Percentiles rank a stretch among this genome's conserved stretches.
Conservation (phyloP, 2,329 filamentous ascomycete genomes). For the Blastomyces percursus region DNA sequence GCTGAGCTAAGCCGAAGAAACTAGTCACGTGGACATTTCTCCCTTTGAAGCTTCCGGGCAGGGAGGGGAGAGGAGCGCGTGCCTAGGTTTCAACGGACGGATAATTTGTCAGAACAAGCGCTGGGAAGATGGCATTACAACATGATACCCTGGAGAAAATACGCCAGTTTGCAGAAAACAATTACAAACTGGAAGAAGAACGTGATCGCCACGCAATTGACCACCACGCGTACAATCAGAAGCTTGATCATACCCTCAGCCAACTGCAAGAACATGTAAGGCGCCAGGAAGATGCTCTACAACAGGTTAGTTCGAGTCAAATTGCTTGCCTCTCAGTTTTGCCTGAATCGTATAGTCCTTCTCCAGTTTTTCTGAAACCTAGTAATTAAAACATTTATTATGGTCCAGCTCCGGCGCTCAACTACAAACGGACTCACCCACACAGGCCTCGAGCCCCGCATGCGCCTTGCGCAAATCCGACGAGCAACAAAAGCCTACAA, state of each 20-base stretch:
- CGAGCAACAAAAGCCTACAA: conserved; percentile 55
- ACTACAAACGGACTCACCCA: conserved; percentile 18
- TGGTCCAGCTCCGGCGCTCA: conserved; percentile 6
- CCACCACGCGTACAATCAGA: conserved; percentile 26
- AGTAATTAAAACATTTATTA: neutral
- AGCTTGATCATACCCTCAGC: conserved; percentile 54
- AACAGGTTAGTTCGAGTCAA: conserved; percentile 27
- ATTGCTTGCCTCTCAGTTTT: neutral
- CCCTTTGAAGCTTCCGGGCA: neutral
- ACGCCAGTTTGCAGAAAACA: conserved; percentile 23
- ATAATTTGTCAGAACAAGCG: neutral
- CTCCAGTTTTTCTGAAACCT: neutral
- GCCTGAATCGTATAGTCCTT: neutral
- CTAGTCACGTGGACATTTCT: neutral
- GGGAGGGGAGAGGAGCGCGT: neutral
- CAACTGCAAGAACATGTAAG: conserved; percentile 49
- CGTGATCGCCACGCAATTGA: conserved; percentile 20
- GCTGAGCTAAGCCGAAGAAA: neutral
- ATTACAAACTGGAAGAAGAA: conserved; percentile 26
- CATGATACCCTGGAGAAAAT: conserved; percentile 12
- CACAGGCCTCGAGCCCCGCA: conserved; percentile 20
- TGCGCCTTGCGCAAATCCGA: conserved; percentile 37
- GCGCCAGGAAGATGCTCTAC: conserved; percentile 38
- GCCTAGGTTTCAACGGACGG: neutral
- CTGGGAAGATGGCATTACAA: neutral